Percentiles rank a stretch among this genome's conserved stretches.
Conservation (phyloP, 768 basidiomycete species). For the Auricularia auricula-judae region DNA sequence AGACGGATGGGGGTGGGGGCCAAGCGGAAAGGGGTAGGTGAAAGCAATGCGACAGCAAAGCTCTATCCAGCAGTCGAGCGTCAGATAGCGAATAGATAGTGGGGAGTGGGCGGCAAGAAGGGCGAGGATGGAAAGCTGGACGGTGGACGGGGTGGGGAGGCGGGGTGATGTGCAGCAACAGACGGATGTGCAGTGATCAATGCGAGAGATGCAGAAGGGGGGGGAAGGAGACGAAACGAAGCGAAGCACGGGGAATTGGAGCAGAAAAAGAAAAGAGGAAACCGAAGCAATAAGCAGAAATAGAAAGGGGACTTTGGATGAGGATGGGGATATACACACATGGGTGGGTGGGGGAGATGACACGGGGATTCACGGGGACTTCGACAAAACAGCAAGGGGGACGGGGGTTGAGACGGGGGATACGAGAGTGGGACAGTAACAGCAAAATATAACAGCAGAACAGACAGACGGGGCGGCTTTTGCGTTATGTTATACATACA, state of each 20-base stretch:
- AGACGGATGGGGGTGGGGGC: neutral
- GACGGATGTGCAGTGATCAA: too few relatives aligned
- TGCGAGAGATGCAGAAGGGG: slow-evolving; percentile 13
- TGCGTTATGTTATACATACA: too few relatives aligned
- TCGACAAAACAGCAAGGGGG: too few relatives aligned
- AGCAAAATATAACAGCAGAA: slow-evolving; percentile 6
- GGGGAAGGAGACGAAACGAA: slow-evolving; percentile 41
- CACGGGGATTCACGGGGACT: too few relatives aligned
- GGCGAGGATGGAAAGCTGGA: neutral
- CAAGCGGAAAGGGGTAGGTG: neutral
- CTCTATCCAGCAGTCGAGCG: neutral
- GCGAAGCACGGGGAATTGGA: slow-evolving; percentile 13
- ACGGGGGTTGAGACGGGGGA: neutral
- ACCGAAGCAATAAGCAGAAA: neutral
- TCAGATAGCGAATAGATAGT: neutral
- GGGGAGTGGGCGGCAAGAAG: neutral
- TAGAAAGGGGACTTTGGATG: neutral
- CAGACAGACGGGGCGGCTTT: slow-evolving; percentile 2
- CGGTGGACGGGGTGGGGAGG: neutral
- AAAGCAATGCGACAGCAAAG: neutral
- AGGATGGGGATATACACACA: too few relatives aligned
- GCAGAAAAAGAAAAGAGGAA: neutral
- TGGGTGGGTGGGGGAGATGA: too few relatives aligned
- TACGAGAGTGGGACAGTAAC: slow-evolving; percentile 3
- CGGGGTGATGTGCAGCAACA: too few relatives aligned